A percentile compares a stretch with the other conserved stretches of the same genome.
phyloP scores from a whole-genome alignment of 257 asterid species.

The Thymus mandschuricus region DNA sequence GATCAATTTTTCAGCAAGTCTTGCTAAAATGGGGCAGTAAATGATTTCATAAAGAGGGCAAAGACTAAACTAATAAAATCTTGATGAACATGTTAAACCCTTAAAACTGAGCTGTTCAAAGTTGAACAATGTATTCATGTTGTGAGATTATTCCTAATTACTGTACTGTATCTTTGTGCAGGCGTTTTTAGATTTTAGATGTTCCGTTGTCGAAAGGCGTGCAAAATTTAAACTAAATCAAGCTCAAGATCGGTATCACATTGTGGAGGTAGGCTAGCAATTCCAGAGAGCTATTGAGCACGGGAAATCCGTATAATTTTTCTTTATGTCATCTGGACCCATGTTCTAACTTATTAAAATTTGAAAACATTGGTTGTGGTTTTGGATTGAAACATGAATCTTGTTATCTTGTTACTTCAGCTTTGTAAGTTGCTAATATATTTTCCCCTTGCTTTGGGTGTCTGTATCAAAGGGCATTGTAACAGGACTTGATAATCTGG shows the following conservation, averaged over 20 bases:
- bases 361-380: background rate
- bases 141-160: slow-evolving; percentile 9
- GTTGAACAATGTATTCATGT: slow-evolving; percentile 6
- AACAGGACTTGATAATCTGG: slow-evolving; percentile 87
- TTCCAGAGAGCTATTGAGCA: slow-evolving; percentile 23
- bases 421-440: slow-evolving; percentile 25
- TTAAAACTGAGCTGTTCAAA: slow-evolving; percentile 4
- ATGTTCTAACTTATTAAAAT: slow-evolving; percentile 7
- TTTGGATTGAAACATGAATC: slow-evolving; percentile 19
- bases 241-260: slow-evolving; percentile 88
- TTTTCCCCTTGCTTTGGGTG: slow-evolving; percentile 24
- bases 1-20: no score
- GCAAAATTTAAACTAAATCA: slow-evolving; percentile 78
- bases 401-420: slow-evolving; percentile 1
- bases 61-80: slow-evolving; percentile 25
- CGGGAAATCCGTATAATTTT: slow-evolving; percentile 15
- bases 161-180: slow-evolving; percentile 39
- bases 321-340: slow-evolving; percentile 7
- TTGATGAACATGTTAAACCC: slow-evolving; percentile 22
- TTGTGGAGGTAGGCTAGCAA: slow-evolving; percentile 72
- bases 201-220: slow-evolving; percentile 93
- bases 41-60: slow-evolving; percentile 14
- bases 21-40: background rate
- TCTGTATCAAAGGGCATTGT: slow-evolving; percentile 70
- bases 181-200: slow-evolving; percentile 95